phyloP scores from a whole-genome alignment of 441 rosid species.

The Syzygium malaccense region DNA sequence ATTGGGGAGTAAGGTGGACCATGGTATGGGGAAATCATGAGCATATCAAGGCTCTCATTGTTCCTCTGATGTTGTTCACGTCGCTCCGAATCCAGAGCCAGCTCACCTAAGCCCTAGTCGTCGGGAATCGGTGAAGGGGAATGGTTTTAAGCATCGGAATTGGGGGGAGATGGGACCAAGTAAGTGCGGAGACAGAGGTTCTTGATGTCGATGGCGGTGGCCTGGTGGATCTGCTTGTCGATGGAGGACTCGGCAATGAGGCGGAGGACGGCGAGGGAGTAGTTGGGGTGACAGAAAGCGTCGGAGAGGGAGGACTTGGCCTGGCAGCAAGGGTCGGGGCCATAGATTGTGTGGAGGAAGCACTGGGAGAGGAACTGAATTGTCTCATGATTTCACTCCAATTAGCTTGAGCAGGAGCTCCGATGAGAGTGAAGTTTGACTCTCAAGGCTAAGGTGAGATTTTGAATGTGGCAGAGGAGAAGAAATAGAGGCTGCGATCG shows the following conservation, averaged over 20 bases:
- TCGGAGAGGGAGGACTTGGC: slow-evolving; percentile 54
- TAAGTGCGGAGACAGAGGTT: slow-evolving; percentile 59
- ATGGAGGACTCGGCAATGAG: slow-evolving; percentile 58
- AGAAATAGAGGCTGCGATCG: no score
- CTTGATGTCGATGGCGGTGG: slow-evolving; percentile 88
- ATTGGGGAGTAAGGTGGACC: no score
- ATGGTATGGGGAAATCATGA: no score
- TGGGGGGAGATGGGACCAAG: slow-evolving; percentile 50
- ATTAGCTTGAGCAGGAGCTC: neutral
- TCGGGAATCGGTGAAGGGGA: no score
- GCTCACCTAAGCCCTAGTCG: no score
- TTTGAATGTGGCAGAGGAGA: no score
- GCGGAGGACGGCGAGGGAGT: slow-evolving; percentile 65
- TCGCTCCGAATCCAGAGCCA: no score
- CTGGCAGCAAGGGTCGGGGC: slow-evolving; percentile 72
- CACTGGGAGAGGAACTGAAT: slow-evolving; percentile 64
- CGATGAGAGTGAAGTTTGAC: no score
- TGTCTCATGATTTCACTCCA: slow-evolving; percentile 62
- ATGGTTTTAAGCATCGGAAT: neutral
- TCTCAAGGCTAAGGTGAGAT: no score
- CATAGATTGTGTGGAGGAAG: slow-evolving; percentile 75
- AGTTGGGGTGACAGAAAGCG: slow-evolving; percentile 58
- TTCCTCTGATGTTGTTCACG: no score
- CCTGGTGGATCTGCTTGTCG: slow-evolving; percentile 75
- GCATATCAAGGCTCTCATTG: no score